These are phyloP conservation scores for Podila epigama DNA, from an alignment of 192 early-diverging fungal genomes.

Conservation along the genomic window DNA sequence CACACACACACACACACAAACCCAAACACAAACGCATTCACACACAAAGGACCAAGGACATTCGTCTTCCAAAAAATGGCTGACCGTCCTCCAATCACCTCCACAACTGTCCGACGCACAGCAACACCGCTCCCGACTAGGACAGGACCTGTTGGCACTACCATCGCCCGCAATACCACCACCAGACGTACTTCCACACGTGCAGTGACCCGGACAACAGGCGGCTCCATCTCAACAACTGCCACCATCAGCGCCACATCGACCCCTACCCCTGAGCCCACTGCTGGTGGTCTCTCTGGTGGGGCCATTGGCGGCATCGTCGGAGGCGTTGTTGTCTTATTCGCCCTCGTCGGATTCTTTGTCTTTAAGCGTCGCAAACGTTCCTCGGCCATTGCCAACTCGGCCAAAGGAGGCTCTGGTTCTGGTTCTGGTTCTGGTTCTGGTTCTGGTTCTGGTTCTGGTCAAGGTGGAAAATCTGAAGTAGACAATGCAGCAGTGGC, in stretches of 20 bases:
- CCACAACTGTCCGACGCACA: slow-evolving; percentile 2
- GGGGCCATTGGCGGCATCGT: slow-evolving; percentile 31
- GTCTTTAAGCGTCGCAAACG: slow-evolving; percentile 32
- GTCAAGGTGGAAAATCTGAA: not conserved
- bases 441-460: not conserved
- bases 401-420: slow-evolving; percentile 1
- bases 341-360: slow-evolving; percentile 22
- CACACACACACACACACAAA: too few species aligned
- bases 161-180: not conserved
- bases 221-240: not conserved
- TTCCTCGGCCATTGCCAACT: slow-evolving; percentile 8
- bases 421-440: not conserved
- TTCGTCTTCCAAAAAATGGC: too few species aligned
- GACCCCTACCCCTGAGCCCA: not conserved
- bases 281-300: slow-evolving; percentile 17
- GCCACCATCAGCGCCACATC: not conserved
- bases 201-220: not conserved
- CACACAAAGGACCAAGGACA: too few species aligned
- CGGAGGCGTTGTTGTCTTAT: slow-evolving; percentile 10
- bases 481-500: too few species aligned
- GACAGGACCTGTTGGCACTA: not conserved
- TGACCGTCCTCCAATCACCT: not conserved
- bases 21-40: slow-evolving; percentile 3
- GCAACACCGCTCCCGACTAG: not conserved
- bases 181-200: not conserved